Evolutionary conservation across 2,329 filamentous ascomycete species (phyloP).

Genomic region (Magnaporthales sp.): DNA sequence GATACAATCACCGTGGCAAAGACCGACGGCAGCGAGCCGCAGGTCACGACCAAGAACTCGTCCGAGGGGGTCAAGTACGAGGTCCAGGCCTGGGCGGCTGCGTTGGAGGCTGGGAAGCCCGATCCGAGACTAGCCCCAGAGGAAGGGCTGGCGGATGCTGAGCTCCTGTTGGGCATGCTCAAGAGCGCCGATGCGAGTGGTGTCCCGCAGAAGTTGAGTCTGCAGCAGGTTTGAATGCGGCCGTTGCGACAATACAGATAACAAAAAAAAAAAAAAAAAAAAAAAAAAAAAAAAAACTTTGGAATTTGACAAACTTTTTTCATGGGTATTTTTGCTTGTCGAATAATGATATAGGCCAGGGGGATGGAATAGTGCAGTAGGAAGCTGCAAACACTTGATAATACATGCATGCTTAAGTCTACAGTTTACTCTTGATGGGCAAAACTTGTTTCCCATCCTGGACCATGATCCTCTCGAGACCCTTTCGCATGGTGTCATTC

Average conservation of each 20-base stretch:
- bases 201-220: conserved; percentile 1
- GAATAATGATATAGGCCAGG: too few relatives aligned
- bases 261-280: neutral
- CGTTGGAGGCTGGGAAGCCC: conserved; percentile 13
- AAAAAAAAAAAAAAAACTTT: neutral
- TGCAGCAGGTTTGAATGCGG: conserved; percentile 4
- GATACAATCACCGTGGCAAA: conserved; percentile 11
- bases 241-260: too few relatives aligned
- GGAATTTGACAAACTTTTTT: too few relatives aligned
- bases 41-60: conserved; percentile 13
- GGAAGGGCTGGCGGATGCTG: conserved; percentile 21
- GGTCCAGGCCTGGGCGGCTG: conserved; percentile 19
- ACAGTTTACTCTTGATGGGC: conserved; percentile 4
- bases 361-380: too few relatives aligned
- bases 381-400: neutral
- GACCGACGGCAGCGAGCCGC: neutral
- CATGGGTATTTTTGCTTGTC: too few relatives aligned
- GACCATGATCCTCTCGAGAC: conserved; percentile 47
- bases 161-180: conserved; percentile 20
- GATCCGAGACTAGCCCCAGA: conserved; percentile 17
- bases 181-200: conserved; percentile 16
- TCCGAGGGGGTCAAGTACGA: conserved; percentile 20
- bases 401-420: neutral
- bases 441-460: neutral
- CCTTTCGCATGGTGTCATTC: conserved; percentile 45